Percentiles rank a stretch among this genome's conserved stretches.
Evolutionary conservation across 257 asterid species (phyloP).

Genomic region (Knoxia roxburghii): DNA sequence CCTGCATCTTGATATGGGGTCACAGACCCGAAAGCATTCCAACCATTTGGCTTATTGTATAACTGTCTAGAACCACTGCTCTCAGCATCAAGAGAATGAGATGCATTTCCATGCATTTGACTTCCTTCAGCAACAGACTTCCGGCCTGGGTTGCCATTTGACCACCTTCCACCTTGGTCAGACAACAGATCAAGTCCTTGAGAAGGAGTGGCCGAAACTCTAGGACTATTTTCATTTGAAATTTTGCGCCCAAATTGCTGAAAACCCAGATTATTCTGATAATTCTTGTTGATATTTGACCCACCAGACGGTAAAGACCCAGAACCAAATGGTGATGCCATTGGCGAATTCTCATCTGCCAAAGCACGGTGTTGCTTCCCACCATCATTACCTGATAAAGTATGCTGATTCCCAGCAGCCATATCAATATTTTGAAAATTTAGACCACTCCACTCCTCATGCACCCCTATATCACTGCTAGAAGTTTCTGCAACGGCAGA

Average conservation of each 20-base stretch:
- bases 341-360: slow-evolving; percentile 20
- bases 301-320: slow-evolving; percentile 28
- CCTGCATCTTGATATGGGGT: slow-evolving; percentile 41
- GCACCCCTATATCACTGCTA: slow-evolving; percentile 46
- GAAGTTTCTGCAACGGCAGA: slow-evolving; percentile 95
- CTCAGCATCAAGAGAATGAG: slow-evolving; percentile 41
- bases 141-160: slow-evolving; percentile 26
- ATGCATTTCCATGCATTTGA: slow-evolving; percentile 32
- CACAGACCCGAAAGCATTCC: slow-evolving; percentile 44
- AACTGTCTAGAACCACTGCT: slow-evolving; percentile 32
- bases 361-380: slow-evolving; percentile 34
- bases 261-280: slow-evolving; percentile 32
- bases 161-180: slow-evolving; percentile 42
- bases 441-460: slow-evolving; percentile 70
- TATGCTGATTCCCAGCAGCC: slow-evolving; percentile 35
- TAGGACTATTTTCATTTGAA: slow-evolving; percentile 32
- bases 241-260: slow-evolving; percentile 38
- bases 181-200: slow-evolving; percentile 34
- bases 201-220: slow-evolving; percentile 30
- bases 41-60: slow-evolving; percentile 35
- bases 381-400: slow-evolving; percentile 28
- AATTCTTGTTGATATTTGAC: slow-evolving; percentile 25
- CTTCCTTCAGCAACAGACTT: slow-evolving; percentile 36
- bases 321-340: slow-evolving; percentile 33
- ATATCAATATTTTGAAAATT: slow-evolving; percentile 31